Evolutionary conservation across 805 yeast genomes (phyloP).

Genomic region (Ogataea populi-albae): DNA sequence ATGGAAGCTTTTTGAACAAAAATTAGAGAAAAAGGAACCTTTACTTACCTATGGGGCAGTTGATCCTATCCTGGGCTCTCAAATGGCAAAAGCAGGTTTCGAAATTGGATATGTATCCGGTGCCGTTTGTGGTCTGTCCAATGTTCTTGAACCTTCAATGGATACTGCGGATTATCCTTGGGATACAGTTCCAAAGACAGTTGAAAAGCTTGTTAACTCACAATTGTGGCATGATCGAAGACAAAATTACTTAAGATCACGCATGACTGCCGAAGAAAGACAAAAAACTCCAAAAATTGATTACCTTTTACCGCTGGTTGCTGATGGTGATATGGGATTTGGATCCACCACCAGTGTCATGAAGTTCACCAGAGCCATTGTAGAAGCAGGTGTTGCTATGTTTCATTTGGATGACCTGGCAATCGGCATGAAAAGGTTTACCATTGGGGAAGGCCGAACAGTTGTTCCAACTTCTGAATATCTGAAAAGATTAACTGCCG

Average conservation of each 20-base stretch:
- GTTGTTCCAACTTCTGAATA: conserved; percentile 60
- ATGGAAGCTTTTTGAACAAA: conserved; percentile 41
- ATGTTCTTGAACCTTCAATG: conserved; percentile 63
- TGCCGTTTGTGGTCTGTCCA: conserved; percentile 57
- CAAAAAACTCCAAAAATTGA: conserved; percentile 36
- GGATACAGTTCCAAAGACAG: conserved; percentile 66
- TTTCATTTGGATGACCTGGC: conserved; percentile 63
- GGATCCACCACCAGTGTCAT: conserved; percentile 61
- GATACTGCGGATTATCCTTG: conserved; percentile 70
- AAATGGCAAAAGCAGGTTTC: conserved; percentile 46
- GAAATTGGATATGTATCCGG: conserved; percentile 57
- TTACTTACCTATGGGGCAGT: conserved; percentile 58
- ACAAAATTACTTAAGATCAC: conserved; percentile 16
- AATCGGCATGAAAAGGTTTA: conserved; percentile 65
- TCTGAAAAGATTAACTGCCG: conserved; percentile 51
- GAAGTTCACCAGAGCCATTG: conserved; percentile 62
- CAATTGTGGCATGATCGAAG: conserved; percentile 56
- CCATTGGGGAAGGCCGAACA: conserved; percentile 61
- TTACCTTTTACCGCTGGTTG: conserved; percentile 59
- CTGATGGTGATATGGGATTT: conserved; percentile 67
- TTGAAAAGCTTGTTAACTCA: conserved; percentile 56
- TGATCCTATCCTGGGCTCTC: conserved; percentile 65
- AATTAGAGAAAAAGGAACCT: conserved; percentile 44
- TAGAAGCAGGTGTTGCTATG: conserved; percentile 63
- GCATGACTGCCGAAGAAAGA: conserved; percentile 17